phyloP scores from a whole-genome alignment of 148 eudicot genomes.

The Simmondsia chinensis region DNA sequence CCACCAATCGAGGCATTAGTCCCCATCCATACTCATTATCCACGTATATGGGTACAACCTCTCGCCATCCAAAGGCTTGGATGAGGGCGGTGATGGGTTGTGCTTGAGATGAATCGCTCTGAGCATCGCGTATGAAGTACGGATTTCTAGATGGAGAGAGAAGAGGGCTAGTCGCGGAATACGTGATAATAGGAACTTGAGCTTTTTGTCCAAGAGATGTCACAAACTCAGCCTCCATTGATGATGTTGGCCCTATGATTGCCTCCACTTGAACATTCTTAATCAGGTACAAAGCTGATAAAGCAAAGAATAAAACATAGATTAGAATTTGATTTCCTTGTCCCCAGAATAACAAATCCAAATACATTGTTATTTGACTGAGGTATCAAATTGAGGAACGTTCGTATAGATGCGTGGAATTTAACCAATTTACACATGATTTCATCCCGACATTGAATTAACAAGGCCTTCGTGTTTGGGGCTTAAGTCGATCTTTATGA shows the following conservation, averaged over 20 bases:
- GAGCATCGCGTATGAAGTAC: slow-evolving; percentile 20
- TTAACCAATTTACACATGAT: too few species aligned
- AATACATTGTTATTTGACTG: too few species aligned
- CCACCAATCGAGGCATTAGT: slow-evolving; percentile 19
- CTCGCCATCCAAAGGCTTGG: slow-evolving; percentile 21
- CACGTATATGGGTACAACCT: slow-evolving; percentile 24
- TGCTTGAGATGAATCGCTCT: slow-evolving; percentile 21
- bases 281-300: slow-evolving; percentile 28
- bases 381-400: too few species aligned
- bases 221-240: slow-evolving; percentile 20
- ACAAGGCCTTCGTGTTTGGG: too few species aligned
- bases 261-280: slow-evolving; percentile 26
- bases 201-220: slow-evolving; percentile 19
- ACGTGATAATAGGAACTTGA: slow-evolving; percentile 34
- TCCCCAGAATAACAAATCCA: too few species aligned
- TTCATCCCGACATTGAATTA: too few species aligned
- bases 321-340: too few species aligned
- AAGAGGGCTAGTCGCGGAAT: slow-evolving; percentile 23
- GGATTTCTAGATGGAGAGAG: slow-evolving; percentile 10
- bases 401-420: too few species aligned
- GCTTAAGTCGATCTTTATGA: too few species aligned
- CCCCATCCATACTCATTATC: slow-evolving; percentile 27
- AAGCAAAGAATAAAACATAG: neutral
- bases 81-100: slow-evolving; percentile 20
- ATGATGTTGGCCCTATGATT: slow-evolving; percentile 24